Evolutionary conservation across 306 rosid genomes (phyloP), one percentile per base, ranked within the genome.

Genomic region (Gastrolobium bilobum): DNA sequence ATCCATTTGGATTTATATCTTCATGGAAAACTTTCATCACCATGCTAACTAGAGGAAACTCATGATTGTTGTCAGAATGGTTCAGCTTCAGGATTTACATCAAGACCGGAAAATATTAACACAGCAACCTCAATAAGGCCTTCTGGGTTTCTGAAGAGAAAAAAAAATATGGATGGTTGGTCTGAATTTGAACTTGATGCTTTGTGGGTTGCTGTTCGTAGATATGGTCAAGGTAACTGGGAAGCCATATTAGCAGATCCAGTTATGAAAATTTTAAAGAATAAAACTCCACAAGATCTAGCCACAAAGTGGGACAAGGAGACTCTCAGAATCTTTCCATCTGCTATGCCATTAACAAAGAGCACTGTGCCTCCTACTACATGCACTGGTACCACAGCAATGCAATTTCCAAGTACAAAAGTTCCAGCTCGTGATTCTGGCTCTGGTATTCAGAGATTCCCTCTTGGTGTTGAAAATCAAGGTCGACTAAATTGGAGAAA

Each of bases 191-290:
- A 82, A 4, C 78, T 82, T 3, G 78, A 76, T 70, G 51, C 44
- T 10, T 29, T 82, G 53, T 76, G 85, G 85, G 6, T 69, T 31
- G 78, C 58, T 15, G 61, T 76, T 15, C 60, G 82, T 0, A 76
- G 68, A 46, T 29, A 76, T 20, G 85, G 85, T 4, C 35, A 33
- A 11, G 46, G 20, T 0, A 69, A 68, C 35, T 82, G 85, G 85
- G 43, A 40, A 0, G 6, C 68, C 8, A 13, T 76, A 4, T 3
- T 76, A 26, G 42, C 10, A 15, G 78, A 82, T 59, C 59, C 81
- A 14, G 4, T 0, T 10, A 1, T 38, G 15, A 2, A 2, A 0
- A 0, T 57, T 4, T 3, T 76, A 6, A 8, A 15, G 34, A 59
- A 38, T 2, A 68, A 44, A 80, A 64, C 79, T 2, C 4, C 81